A percentile compares a stretch with the other conserved stretches of the same genome.
Evolutionary conservation across 1,284 basidiomycete species (phyloP).

Genomic region (Fomitiporia mediterranea): DNA sequence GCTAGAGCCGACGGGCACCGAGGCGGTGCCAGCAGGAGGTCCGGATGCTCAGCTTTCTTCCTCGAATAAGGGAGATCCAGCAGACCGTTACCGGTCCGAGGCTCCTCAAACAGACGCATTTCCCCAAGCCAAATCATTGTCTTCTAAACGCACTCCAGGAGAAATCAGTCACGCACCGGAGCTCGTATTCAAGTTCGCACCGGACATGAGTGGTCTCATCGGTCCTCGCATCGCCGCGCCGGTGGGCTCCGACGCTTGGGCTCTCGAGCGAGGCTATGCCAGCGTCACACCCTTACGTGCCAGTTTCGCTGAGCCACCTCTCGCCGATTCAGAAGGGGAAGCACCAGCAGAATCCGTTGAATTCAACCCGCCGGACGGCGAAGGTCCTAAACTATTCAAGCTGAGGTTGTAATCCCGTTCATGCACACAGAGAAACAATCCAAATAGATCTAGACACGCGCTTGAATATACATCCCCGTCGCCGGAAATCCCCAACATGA

Average conservation of each 20-base stretch:
- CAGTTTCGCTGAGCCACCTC: conserved; percentile 59
- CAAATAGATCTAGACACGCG: too few species aligned
- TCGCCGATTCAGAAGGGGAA: not conserved
- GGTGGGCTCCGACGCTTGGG: conserved; percentile 79
- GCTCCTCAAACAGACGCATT: conserved; percentile 22
- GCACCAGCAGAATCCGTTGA: not conserved
- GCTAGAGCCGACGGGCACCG: conserved; percentile 18
- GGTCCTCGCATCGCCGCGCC: conserved; percentile 55
- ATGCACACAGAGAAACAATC: too few species aligned
- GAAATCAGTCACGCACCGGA: conserved; percentile 30
- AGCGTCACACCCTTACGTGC: conserved; percentile 75
- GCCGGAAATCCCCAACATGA: too few species aligned
- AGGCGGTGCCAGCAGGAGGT: conserved; percentile 33
- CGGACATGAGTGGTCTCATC: conserved; percentile 69
- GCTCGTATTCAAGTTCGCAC: conserved; percentile 77
- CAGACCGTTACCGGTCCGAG: not conserved
- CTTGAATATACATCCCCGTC: too few species aligned
- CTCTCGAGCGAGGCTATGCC: conserved; percentile 58
- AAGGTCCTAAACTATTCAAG: conserved; percentile 3
- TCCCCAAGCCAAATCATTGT: not conserved
- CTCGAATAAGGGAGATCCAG: not conserved
- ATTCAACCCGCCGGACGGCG: not conserved
- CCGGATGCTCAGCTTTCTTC: conserved; percentile 33
- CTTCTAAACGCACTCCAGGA: conserved; percentile 17
- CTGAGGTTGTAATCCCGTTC: conserved; percentile 1